Conservation (phyloP, 768 basidiomycete genomes). For the Neoboletus subvelutipes region DNA sequence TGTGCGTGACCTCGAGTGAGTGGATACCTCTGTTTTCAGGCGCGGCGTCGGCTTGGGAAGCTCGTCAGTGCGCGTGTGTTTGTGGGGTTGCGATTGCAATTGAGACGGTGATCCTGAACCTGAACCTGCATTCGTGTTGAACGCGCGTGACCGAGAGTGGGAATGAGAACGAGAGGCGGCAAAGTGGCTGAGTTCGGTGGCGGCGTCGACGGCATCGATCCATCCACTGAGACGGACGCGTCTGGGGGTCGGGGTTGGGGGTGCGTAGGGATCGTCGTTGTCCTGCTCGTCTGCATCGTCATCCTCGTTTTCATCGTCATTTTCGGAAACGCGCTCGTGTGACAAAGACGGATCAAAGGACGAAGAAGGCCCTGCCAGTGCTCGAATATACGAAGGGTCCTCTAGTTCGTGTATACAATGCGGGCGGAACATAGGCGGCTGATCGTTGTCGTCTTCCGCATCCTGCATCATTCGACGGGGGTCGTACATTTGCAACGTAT, state of each 20-base stretch:
- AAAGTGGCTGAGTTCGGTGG: constrained; percentile 51
- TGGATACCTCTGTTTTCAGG: neutral
- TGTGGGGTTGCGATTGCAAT: neutral
- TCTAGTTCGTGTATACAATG: constrained; percentile 59
- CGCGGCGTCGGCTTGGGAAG: neutral
- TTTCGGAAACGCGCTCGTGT: neutral
- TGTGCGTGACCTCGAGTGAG: neutral
- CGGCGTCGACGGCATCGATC: constrained; percentile 54
- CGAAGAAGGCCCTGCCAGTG: constrained; percentile 8
- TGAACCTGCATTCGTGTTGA: neutral
- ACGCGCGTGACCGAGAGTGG: neutral
- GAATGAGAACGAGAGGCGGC: constrained; percentile 31
- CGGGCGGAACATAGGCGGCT: constrained; percentile 29
- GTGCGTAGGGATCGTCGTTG: constrained; percentile 14
- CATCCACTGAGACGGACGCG: constrained; percentile 52
- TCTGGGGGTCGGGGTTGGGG: constrained; percentile 21
- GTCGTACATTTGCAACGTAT: constrained; percentile 18
- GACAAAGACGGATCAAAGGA: constrained; percentile 3
- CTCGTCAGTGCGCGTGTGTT: neutral
- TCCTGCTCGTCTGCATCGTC: constrained; percentile 8
- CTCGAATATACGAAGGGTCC: constrained; percentile 31
- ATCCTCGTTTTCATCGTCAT: neutral
- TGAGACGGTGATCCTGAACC: neutral
- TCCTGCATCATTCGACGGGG: constrained; percentile 30
- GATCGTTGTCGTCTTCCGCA: constrained; percentile 29